These are phyloP conservation scores for Quercus tomentella DNA, from an alignment of 331 rosid genomes.

Conservation along the genomic window DNA sequence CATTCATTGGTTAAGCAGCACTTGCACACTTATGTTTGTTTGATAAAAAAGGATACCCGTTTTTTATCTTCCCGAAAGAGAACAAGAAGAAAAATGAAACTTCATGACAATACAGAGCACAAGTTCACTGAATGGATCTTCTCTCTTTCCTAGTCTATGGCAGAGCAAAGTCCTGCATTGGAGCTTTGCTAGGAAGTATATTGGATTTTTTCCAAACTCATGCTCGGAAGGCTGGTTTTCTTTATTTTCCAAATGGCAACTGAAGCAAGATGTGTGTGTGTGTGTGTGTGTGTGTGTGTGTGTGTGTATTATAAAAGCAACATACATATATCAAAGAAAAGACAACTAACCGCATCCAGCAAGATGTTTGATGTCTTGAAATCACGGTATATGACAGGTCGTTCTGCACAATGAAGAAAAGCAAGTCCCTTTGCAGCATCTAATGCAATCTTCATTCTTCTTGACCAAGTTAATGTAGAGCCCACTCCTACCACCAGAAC, in stretches of 20 bases:
- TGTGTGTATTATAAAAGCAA: too few relatives aligned
- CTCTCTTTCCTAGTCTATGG: background rate
- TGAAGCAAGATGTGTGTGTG: background rate
- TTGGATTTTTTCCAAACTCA: background rate
- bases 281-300: background rate
- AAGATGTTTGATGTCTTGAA: constrained; percentile 89
- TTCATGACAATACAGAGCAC: background rate
- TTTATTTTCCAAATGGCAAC: background rate
- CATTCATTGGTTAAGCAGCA: background rate
- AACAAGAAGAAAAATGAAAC: background rate
- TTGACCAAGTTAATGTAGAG: constrained; percentile 77
- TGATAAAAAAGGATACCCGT: background rate
- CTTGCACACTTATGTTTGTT: background rate
- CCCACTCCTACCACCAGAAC: constrained; percentile 68
- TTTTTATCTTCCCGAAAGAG: background rate
- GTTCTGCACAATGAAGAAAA: constrained; percentile 86
- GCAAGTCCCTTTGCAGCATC: constrained; percentile 93
- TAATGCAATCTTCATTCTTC: constrained; percentile 89
- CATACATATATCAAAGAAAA: constrained; percentile 1
- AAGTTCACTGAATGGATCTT: background rate
- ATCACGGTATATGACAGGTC: constrained; percentile 86
- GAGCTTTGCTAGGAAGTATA: background rate
- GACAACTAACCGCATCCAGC: constrained; percentile 68
- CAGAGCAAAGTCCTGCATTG: background rate
- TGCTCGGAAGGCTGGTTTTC: background rate